Conservation (phyloP, 176 grass and related monocot genomes). For the Canna indica region DNA sequence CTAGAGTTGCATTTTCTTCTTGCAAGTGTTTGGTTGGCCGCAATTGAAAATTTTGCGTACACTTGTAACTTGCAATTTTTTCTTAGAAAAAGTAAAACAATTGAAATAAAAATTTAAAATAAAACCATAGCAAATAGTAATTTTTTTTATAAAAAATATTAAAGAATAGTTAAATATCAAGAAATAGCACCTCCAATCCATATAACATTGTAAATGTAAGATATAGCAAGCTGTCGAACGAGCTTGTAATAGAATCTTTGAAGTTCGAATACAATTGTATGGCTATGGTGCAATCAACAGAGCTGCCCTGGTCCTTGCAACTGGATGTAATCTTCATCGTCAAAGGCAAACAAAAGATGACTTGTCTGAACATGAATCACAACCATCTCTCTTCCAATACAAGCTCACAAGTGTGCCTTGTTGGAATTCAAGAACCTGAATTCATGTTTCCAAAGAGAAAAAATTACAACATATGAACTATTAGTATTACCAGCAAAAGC, state of each 20-base stretch:
- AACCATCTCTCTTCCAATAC: slow-evolving; percentile 61
- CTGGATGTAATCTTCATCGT: slow-evolving; percentile 43
- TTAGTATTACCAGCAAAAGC: slow-evolving; percentile 48
- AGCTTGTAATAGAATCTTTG: slow-evolving; percentile 50
- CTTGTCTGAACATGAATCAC: slow-evolving; percentile 49
- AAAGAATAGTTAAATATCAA: too few species aligned
- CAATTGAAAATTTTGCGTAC: too few species aligned
- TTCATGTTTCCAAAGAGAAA: not conserved
- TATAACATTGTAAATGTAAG: too few species aligned
- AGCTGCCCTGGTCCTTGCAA: slow-evolving; percentile 44
- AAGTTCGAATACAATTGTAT: slow-evolving; percentile 75
- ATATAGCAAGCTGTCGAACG: slow-evolving; percentile 51
- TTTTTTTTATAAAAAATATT: too few species aligned
- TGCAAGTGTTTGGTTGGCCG: too few species aligned
- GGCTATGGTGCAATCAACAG: slow-evolving; percentile 47
- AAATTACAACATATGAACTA: slow-evolving; percentile 35
- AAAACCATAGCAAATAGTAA: too few species aligned
- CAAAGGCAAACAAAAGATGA: slow-evolving; percentile 45
- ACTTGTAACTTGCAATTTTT: too few species aligned
- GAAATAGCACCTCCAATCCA: too few species aligned
- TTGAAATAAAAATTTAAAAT: too few species aligned
- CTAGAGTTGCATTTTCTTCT: too few species aligned
- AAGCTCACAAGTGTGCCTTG: slow-evolving; percentile 73
- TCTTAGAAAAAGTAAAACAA: too few species aligned
- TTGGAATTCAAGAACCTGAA: slow-evolving; percentile 69